A percentile compares a stretch with the other conserved stretches of the same genome.
Conservation (phyloP, 306 rosid species). For the Fragaria vesca region DNA sequence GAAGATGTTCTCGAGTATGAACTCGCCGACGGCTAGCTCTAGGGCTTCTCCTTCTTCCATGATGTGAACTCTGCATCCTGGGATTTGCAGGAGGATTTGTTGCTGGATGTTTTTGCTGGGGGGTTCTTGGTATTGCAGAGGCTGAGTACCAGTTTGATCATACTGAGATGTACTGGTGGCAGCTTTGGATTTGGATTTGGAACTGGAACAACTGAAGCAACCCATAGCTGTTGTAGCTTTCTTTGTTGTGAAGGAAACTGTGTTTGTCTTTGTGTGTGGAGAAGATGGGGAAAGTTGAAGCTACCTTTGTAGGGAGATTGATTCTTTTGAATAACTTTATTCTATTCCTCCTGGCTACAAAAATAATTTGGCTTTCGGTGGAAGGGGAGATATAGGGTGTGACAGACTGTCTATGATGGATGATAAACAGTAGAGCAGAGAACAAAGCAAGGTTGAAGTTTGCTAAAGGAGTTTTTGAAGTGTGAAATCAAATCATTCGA, state of each 20-base stretch:
- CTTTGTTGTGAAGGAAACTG: conserved; percentile 6
- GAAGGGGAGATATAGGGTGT: conserved; percentile 39
- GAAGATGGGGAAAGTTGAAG: conserved; percentile 18
- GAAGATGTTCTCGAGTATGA: conserved; percentile 50
- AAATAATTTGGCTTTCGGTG: conserved; percentile 51
- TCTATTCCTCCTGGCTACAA: conserved; percentile 20
- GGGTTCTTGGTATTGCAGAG: conserved; percentile 23
- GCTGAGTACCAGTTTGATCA: background rate
- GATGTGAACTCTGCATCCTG: conserved; percentile 69
- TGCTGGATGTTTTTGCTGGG: conserved; percentile 33
- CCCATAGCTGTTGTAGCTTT: conserved; percentile 46
- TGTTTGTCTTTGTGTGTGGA: background rate
- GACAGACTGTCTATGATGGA: conserved; percentile 21
- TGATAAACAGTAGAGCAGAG: background rate
- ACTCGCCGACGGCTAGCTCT: conserved; percentile 65
- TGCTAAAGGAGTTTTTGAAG: background rate
- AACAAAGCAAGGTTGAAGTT: background rate
- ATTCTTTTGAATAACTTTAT: conserved; percentile 51
- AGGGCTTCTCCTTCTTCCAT: conserved; percentile 79
- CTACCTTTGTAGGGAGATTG: background rate
- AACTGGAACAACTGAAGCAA: conserved; percentile 55
- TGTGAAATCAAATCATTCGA: background rate
- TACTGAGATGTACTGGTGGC: background rate
- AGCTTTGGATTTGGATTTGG: conserved; percentile 33
- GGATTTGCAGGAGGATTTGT: conserved; percentile 55